Base-by-base conservation (phyloP, 208 protist species). In the Phytomonas francai region DNA sequence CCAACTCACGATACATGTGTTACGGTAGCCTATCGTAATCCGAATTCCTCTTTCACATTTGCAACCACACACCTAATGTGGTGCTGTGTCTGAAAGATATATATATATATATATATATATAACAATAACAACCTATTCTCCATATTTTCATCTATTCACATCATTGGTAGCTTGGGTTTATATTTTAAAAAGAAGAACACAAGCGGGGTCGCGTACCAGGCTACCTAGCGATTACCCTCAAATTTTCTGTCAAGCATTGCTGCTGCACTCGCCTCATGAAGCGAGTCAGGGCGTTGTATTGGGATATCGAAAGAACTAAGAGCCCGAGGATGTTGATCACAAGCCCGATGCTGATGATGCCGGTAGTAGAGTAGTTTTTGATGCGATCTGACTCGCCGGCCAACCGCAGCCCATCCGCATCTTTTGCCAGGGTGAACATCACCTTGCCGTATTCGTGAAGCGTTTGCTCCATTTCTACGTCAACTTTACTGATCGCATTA, bases 241-340 rank as follows among this genome's bases (percentile, higher is more conserved):
- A 4, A 39, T 11, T 39, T 36, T n/a, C 7, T 28, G 28, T 16
- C 27, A 67, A 16, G 34, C 34, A 39, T 39, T 39, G 34, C 34
- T 39, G 34, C 34, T 39, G 34, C 34, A 39, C 11, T 6, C 68
- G 68, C 31, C 29, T 56, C 27, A 90, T 72, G 60, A 90, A 87
- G 33, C 81, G 78, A 3, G 76, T 85, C n/a, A 90, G 79, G 12
- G 68, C 59, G 16, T 56, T 63, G 72, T 84, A 85, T 70, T 91
- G 85, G 63, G 84, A 91, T 7, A 67, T 28, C 19, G 76, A 71
- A 82, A 91, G 85, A 33, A 65, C 71, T 9, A 79, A 63, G 4
- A 93, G 49, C 14, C 89, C 71, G 8, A 85, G n/a, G 39, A 81
- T 64, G 65, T 93, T 86, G 30, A 84, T 59, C 11, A 79, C 59